These are phyloP conservation scores for Pulveroboletus sp. DNA, from an alignment of 1,284 basidiomycete genomes.

Conservation along the genomic window DNA sequence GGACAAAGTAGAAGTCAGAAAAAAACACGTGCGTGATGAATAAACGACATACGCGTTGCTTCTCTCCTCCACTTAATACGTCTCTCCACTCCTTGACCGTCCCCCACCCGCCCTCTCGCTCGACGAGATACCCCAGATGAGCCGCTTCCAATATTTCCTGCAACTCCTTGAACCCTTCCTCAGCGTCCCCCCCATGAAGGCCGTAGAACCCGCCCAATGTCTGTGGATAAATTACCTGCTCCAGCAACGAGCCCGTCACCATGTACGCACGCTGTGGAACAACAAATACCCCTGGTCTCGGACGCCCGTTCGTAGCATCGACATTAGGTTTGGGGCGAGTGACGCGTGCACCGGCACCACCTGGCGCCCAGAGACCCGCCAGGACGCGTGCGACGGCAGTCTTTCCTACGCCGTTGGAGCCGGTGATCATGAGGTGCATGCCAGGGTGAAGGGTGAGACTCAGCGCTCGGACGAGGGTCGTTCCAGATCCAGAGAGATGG, in stretches of 20 bases:
- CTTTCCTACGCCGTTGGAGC: constrained; percentile 93
- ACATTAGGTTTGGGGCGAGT: constrained; percentile 32
- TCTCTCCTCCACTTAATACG: constrained; percentile 93
- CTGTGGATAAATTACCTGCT: constrained; percentile 89
- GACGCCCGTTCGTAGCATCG: constrained; percentile 37
- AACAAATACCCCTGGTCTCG: constrained; percentile 71
- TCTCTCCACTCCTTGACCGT: constrained; percentile 96
- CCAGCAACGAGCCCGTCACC: constrained; percentile 82
- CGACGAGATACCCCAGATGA: constrained; percentile 84
- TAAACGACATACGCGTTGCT: constrained; percentile 68
- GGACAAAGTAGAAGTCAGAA: neutral
- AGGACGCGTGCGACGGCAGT: constrained; percentile 90
- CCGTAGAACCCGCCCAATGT: constrained; percentile 77
- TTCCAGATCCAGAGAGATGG: constrained; percentile 27
- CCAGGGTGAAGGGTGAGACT: constrained; percentile 72
- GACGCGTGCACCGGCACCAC: constrained; percentile 41
- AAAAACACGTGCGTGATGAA: neutral
- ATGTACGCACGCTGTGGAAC: constrained; percentile 94
- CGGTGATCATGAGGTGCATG: constrained; percentile 93
- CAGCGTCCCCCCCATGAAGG: constrained; percentile 38
- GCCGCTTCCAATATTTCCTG: constrained; percentile 76
- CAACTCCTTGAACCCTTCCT: constrained; percentile 66
- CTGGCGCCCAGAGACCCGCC: constrained; percentile 84
- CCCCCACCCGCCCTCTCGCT: constrained; percentile 86
- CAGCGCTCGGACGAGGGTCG: constrained; percentile 70